A percentile compares a stretch with the other conserved stretches of the same genome.
phyloP scores from a whole-genome alignment of 371 early-diverging fungal species.

The Apophysomyces variabilis region DNA sequence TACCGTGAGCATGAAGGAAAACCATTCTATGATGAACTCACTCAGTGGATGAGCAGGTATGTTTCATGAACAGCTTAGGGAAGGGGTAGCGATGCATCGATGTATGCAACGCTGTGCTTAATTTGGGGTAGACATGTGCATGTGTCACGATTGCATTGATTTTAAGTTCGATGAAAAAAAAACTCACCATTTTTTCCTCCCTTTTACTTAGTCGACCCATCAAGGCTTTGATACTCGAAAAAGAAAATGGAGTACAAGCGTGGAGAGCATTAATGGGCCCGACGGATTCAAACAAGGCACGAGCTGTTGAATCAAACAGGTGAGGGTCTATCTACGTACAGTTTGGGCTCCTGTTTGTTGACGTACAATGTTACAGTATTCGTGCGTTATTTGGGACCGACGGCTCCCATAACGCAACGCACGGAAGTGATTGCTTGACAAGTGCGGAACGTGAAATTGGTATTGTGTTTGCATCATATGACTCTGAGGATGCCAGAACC shows the following conservation, averaged over 20 bases:
- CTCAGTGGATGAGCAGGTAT: slow-evolving; percentile 77
- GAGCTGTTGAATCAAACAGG: slow-evolving; percentile 60
- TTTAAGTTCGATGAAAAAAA: slow-evolving; percentile 1
- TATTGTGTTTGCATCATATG: slow-evolving; percentile 54
- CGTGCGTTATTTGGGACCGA: slow-evolving; percentile 71
- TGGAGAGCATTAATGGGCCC: slow-evolving; percentile 82
- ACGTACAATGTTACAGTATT: slow-evolving; percentile 34
- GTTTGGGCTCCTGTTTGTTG: neutral
- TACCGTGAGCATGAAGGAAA: slow-evolving; percentile 77
- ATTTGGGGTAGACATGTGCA: slow-evolving; percentile 8
- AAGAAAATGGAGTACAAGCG: slow-evolving; percentile 61
- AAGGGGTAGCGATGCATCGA: slow-evolving; percentile 22
- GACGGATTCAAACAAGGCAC: slow-evolving; percentile 73
- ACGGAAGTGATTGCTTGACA: slow-evolving; percentile 72
- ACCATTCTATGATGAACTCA: slow-evolving; percentile 74
- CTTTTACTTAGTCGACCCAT: slow-evolving; percentile 19
- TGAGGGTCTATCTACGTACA: slow-evolving; percentile 8
- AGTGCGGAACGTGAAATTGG: slow-evolving; percentile 73
- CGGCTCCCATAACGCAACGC: slow-evolving; percentile 70
- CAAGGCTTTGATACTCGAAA: slow-evolving; percentile 69
- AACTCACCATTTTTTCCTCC: slow-evolving; percentile 10
- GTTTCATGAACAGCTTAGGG: slow-evolving; percentile 22
- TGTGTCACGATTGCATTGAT: slow-evolving; percentile 10
- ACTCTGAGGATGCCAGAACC: neutral
- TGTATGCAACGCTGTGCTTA: slow-evolving; percentile 16